These are phyloP conservation scores for Neofusicoccum cordaticola DNA, from an alignment of 2,329 filamentous ascomycete species.

Conservation along the genomic window DNA sequence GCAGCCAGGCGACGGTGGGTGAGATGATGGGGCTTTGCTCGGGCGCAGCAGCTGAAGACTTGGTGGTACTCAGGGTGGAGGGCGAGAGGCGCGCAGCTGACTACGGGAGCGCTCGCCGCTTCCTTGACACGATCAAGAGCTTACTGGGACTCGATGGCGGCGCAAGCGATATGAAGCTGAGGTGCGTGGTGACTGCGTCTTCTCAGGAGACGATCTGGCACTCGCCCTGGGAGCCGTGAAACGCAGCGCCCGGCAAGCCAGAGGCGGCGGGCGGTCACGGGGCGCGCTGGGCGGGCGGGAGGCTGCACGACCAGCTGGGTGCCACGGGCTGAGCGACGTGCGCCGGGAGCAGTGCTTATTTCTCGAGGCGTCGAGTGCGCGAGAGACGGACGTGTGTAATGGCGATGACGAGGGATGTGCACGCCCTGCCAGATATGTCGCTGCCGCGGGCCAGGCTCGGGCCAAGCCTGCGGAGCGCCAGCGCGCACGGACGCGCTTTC, in stretches of 20 bases:
- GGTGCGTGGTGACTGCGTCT: constrained; percentile 6
- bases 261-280: constrained; percentile 16
- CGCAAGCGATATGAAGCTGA: neutral
- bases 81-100: constrained; percentile 3
- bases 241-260: constrained; percentile 13
- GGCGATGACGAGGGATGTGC: constrained; percentile 10
- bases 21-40: constrained; percentile 4
- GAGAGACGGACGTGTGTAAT: constrained; percentile 2
- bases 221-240: constrained; percentile 15
- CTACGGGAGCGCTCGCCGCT: constrained; percentile 1
- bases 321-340: constrained; percentile 7
- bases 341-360: constrained; percentile 10
- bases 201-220: constrained; percentile 14
- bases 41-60: constrained; percentile 11
- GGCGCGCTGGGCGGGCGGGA: neutral
- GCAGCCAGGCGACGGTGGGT: constrained; percentile 1
- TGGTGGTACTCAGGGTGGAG: constrained; percentile 11
- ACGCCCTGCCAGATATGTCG: neutral
- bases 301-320: constrained; percentile 10
- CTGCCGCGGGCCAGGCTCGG: neutral
- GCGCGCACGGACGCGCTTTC: neutral
- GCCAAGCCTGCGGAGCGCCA: neutral
- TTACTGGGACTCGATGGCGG: neutral
- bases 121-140: constrained; percentile 14
- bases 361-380: constrained; percentile 12